Conservation (phyloP, 768 basidiomycete genomes). For the Russula emetica region DNA sequence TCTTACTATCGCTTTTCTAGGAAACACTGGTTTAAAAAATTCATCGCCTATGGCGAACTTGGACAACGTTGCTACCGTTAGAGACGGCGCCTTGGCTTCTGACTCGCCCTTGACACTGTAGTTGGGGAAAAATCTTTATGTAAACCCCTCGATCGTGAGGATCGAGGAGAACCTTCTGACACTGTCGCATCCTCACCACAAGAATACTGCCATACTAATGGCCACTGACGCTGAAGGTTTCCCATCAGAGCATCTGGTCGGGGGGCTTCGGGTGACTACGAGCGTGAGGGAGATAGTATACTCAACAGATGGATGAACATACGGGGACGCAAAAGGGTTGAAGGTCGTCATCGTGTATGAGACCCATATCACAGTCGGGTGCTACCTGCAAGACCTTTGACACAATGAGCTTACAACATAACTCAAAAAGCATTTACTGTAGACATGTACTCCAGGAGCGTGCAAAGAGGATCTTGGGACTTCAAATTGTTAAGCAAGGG, state of each 20-base stretch:
- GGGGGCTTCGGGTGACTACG: not conserved
- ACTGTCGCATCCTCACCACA: not conserved
- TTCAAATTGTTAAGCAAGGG: not conserved
- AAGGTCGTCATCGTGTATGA: slow-evolving; percentile 1
- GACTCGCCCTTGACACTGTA: not conserved
- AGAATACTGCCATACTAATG: not conserved
- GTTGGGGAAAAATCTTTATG: not conserved
- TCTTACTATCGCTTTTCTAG: no score
- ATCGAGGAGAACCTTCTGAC: no score
- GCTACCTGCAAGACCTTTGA: not conserved
- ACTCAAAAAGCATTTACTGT: not conserved
- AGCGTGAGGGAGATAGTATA: not conserved
- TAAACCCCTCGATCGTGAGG: not conserved
- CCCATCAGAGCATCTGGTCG: not conserved
- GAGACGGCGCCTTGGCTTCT: not conserved
- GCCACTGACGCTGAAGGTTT: not conserved
- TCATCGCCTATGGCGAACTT: no score
- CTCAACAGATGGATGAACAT: not conserved
- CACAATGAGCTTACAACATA: not conserved
- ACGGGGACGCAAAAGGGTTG: not conserved
- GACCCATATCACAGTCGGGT: slow-evolving; percentile 3
- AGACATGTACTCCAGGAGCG: not conserved
- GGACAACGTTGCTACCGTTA: not conserved
- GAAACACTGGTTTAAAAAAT: no score
- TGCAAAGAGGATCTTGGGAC: not conserved